These are phyloP conservation scores for Evernia prunastri DNA, from an alignment of 495 filamentous ascomycete genomes.

Conservation along the genomic window DNA sequence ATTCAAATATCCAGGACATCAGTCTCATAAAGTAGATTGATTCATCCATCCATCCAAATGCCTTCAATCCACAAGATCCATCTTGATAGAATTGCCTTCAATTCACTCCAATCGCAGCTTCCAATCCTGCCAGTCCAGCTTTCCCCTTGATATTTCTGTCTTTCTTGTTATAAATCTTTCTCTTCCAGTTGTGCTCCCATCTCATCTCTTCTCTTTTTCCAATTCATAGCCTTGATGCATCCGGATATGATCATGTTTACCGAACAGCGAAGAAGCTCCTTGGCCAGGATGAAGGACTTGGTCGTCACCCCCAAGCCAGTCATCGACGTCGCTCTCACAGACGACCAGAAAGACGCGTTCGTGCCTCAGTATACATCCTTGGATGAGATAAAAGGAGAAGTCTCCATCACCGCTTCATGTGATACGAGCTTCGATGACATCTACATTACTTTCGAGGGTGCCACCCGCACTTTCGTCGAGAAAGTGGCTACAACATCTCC, in stretches of 20 bases:
- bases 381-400: slow-evolving; percentile 54
- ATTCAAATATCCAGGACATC: no score
- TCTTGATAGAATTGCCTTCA: background rate
- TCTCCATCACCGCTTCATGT: slow-evolving; percentile 50
- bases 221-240: background rate
- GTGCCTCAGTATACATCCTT: slow-evolving; percentile 52
- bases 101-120: background rate
- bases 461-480: slow-evolving; percentile 46
- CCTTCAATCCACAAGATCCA: background rate
- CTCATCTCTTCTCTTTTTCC: background rate
- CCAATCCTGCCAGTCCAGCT: background rate
- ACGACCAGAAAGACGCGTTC: slow-evolving; percentile 31
- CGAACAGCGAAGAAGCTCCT: slow-evolving; percentile 10
- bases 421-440: slow-evolving; percentile 75
- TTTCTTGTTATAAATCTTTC: background rate
- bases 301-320: slow-evolving; percentile 23
- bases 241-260: slow-evolving; percentile 7
- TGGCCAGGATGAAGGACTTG: slow-evolving; percentile 18
- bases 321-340: slow-evolving; percentile 34
- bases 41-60: no score
- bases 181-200: background rate
- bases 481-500: slow-evolving; percentile 40
- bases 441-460: slow-evolving; percentile 75
- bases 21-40: background rate
- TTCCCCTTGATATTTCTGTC: background rate